phyloP scores from a whole-genome alignment of 495 filamentous ascomycete species.

The Penicillium pancosmium region DNA sequence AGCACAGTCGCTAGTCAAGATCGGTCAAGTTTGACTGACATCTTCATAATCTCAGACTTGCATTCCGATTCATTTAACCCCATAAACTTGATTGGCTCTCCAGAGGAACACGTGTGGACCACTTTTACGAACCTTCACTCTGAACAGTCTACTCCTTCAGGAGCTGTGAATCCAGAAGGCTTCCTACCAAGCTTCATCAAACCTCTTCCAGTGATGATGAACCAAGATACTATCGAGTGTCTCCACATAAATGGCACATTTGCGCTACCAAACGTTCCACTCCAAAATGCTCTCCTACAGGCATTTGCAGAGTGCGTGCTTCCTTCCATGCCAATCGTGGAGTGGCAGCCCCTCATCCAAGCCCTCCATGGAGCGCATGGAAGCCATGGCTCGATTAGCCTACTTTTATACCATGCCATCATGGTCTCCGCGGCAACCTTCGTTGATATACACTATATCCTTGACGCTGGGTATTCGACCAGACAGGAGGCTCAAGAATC shows the following conservation, averaged over 20 bases:
- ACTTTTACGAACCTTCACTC: slow-evolving; percentile 20
- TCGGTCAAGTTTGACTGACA: neutral
- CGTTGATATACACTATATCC: slow-evolving; percentile 21
- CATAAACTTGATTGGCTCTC: neutral
- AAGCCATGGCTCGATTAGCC: slow-evolving; percentile 20
- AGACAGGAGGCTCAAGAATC: slow-evolving; percentile 23
- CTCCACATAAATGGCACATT: slow-evolving; percentile 23
- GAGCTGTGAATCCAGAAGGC: neutral
- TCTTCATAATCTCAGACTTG: neutral
- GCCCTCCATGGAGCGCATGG: slow-evolving; percentile 10
- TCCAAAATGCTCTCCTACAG: slow-evolving; percentile 22
- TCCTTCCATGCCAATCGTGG: slow-evolving; percentile 24
- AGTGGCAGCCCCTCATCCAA: slow-evolving; percentile 19
- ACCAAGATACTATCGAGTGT: slow-evolving; percentile 12
- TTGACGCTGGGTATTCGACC: slow-evolving; percentile 18
- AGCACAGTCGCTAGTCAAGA: neutral
- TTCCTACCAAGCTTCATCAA: slow-evolving; percentile 23
- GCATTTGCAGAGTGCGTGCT: slow-evolving; percentile 25
- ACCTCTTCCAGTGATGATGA: slow-evolving; percentile 19
- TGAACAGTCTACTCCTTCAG: neutral
- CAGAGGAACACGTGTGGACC: slow-evolving; percentile 20
- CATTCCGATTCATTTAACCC: neutral
- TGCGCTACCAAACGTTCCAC: slow-evolving; percentile 10
- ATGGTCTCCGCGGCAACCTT: slow-evolving; percentile 24
- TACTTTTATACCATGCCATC: slow-evolving; percentile 24